Evolutionary conservation across 129 eudicot genomes (phyloP), one percentile per base, ranked within the genome.

Genomic region (sunflower (Helianthus annuus)): DNA sequence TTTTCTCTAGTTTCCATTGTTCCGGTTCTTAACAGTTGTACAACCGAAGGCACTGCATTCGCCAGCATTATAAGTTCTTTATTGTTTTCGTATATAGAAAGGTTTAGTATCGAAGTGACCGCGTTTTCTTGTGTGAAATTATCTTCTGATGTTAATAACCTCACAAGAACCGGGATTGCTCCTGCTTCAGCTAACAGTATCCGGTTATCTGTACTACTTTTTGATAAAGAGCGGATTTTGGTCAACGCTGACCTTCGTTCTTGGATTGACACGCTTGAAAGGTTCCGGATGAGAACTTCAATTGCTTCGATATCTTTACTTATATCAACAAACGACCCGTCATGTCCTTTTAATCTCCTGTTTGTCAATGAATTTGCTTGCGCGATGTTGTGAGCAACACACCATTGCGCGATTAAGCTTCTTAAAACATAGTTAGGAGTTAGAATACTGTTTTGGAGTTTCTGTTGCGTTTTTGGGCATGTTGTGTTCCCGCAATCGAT

Each of bases 381-480:
- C 79, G 84, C 89, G 0, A 91, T 32, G 32, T 88, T 86, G 71
- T 91, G 73, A 24, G 76, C 79, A 0, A 69, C 72, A 51, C 96
- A 91, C 92, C 92, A 91, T 27, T 88, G 90, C 22, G 87, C 55
- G 11, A 91, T 82, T 42, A 91, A 72, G 51, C 97, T 91, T 74
- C 96, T 76, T 58, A 91, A 75, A 15, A 79, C 97, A 44, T 85
- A 86, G 65, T 91, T 91, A 14, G 97, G 87, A 0, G 96, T 91
- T 38, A 91, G 82, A 12, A 88, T 88, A 46, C 71, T 73, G 59
- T 91, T 75, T 32, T 80, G 74, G 44, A 91, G 92, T 52, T 84
- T 91, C 19, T 91, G 97, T 74, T 83, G 97, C 40, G 97, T 91
- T 77, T 91, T 91, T 19, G 97, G 97, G 69, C 97, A 91, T 64